Evolutionary conservation across 257 asterid species (phyloP), one percentile per base, ranked within the genome.

Genomic region (Petunia axillaris): DNA sequence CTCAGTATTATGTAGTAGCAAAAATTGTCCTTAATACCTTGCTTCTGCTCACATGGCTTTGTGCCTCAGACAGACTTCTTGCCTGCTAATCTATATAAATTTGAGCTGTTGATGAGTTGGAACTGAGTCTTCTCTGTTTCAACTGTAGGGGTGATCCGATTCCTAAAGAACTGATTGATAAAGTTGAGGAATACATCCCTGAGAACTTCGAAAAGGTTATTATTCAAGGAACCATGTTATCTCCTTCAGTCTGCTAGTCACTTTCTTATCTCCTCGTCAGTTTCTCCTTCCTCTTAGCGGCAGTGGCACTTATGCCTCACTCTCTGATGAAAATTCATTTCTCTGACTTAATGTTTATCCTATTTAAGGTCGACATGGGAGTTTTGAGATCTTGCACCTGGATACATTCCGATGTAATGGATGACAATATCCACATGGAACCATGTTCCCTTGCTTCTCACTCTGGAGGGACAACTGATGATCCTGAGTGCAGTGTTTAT

Each of bases 401-500:
- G 99, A 89, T 93, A 87, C 99, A 95, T 92, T 88, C 94, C 0
- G 99, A 93, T 84, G 89, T 95, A 46, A 95, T 95, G 99, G 97
- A 93, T 81, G 99, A 95, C 84, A 95, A 95, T 86, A 84, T 95
- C 85, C 91, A 87, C 88, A 87, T 95, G 98, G 86, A 85, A 77
- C 90, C 88, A 50, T 75, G 77, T 83, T 14, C 77, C 79, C 79
- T 85, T 57, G 76, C 83, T 64, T 89, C 94, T 75, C 83, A 76
- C 70, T 80, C 82, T 55, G 83, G 60, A 83, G 86, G 62, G 80
- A 60, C 79, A 77, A 81, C 76, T 82, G 83, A 82, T 75, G 87
- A 79, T 70, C 83, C 90, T 62, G 81, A 86, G 76, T 67, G 79
- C 80, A 81, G 60, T 53, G 81, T 79, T 81, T 15, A 39, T 52